Conservation (phyloP, 2,329 filamentous ascomycete species). For the Ophiocordyceps camponoti-rufipedis region DNA sequence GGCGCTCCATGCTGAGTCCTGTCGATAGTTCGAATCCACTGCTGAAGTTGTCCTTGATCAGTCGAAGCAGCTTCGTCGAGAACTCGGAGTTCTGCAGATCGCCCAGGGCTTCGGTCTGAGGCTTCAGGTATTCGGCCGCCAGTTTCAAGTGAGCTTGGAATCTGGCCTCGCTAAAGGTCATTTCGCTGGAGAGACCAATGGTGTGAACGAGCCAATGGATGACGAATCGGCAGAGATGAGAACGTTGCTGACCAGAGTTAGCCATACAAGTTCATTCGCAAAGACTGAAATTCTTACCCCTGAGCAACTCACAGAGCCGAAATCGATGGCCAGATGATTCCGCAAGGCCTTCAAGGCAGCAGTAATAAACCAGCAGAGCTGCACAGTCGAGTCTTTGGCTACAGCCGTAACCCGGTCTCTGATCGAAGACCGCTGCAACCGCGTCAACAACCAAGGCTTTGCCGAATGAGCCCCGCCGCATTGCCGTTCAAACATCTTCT, state of each 20-base stretch:
- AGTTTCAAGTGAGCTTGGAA: constrained; percentile 45
- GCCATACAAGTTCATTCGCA: background rate
- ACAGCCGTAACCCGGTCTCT: constrained; percentile 34
- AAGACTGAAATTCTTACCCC: constrained; percentile 8
- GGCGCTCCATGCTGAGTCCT: constrained; percentile 59
- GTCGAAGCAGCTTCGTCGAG: constrained; percentile 18
- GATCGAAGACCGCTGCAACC: constrained; percentile 41
- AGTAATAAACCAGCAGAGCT: constrained; percentile 30
- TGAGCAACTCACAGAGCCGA: constrained; percentile 11
- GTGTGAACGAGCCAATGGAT: constrained; percentile 38
- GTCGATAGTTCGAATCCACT: constrained; percentile 55
- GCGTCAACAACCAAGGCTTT: constrained; percentile 35
- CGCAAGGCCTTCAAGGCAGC: constrained; percentile 22
- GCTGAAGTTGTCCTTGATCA: constrained; percentile 39
- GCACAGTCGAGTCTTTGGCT: constrained; percentile 41
- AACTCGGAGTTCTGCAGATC: constrained; percentile 16
- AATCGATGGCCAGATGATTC: constrained; percentile 20
- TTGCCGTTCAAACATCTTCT: constrained; percentile 22
- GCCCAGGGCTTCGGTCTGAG: constrained; percentile 8
- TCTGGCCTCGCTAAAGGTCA: constrained; percentile 38
- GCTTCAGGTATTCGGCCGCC: constrained; percentile 24
- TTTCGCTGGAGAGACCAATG: constrained; percentile 23
- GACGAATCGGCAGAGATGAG: constrained; percentile 17
- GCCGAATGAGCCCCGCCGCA: constrained; percentile 22
- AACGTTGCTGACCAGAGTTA: constrained; percentile 9